Conservation (phyloP, 2,329 filamentous ascomycete species). For the Zarea fungicola region DNA sequence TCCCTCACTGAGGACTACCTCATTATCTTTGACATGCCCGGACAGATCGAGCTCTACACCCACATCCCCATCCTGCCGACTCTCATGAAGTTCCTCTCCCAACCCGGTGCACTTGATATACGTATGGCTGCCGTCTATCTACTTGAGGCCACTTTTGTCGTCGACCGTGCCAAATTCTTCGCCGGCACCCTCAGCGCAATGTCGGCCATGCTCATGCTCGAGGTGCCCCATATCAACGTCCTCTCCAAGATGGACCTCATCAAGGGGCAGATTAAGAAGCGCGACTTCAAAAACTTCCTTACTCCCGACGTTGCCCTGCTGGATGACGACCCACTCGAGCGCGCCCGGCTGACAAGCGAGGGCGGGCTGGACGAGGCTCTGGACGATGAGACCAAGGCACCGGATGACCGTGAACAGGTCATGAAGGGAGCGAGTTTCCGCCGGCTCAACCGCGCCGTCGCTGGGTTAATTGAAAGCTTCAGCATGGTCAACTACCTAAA, state of each 20-base stretch:
- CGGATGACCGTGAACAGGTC: constrained; percentile 60
- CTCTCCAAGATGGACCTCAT: constrained; percentile 97
- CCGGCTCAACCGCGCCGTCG: constrained; percentile 80
- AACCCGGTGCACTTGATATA: constrained; percentile 76
- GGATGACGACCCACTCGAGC: constrained; percentile 67
- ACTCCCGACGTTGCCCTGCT: constrained; percentile 79
- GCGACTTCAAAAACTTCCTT: constrained; percentile 83
- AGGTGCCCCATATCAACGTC: constrained; percentile 94
- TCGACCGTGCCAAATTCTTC: constrained; percentile 96
- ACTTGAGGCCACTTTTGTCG: constrained; percentile 90
- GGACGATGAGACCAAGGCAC: constrained; percentile 51
- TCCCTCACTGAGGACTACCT: constrained; percentile 89
- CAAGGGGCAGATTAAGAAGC: constrained; percentile 80
- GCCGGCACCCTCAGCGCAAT: constrained; percentile 92
- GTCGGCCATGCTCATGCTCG: constrained; percentile 98
- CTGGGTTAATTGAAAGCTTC: constrained; percentile 89
- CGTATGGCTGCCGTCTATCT: constrained; percentile 91
- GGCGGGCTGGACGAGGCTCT: constrained; percentile 36
- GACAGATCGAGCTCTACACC: constrained; percentile 97
- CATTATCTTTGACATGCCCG: constrained; percentile 97
- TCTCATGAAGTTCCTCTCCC: constrained; percentile 75
- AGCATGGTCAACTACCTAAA: constrained; percentile 96
- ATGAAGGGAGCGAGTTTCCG: constrained; percentile 81
- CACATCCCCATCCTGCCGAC: constrained; percentile 89
- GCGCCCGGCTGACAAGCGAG: constrained; percentile 29